These are phyloP conservation scores for Jimgerdemannia flammicorona DNA, from an alignment of 192 early-diverging fungal species.

Conservation along the genomic window DNA sequence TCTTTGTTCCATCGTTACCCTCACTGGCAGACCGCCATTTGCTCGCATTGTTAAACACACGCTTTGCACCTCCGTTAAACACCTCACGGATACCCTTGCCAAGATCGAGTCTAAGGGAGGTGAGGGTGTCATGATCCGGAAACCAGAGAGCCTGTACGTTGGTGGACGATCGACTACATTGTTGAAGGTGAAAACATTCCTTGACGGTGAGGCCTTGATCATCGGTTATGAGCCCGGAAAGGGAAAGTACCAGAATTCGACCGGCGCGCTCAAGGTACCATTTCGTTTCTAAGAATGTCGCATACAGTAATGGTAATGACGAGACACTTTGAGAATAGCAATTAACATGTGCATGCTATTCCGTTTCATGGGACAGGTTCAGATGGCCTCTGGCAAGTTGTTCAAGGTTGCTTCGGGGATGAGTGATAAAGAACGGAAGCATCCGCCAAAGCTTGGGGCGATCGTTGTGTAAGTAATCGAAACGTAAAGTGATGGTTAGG, in stretches of 20 bases:
- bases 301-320: no score
- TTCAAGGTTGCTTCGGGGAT: constrained; percentile 72
- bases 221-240: constrained; percentile 50
- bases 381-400: constrained; percentile 55
- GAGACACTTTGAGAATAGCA: no score
- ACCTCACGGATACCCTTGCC: no score
- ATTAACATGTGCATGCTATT: no score
- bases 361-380: no score
- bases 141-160: constrained; percentile 17
- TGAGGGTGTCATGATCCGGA: constrained; percentile 68
- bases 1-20: no score
- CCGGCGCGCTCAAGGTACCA: constrained; percentile 58
- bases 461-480: constrained; percentile 20
- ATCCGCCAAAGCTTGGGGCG: constrained; percentile 50
- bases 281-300: no score
- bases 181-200: constrained; percentile 69
- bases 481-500: no score
- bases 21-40: constrained; percentile 18
- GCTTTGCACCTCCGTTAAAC: no score
- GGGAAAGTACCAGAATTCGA: constrained; percentile 51
- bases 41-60: constrained; percentile 37
- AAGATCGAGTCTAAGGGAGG: constrained; percentile 53
- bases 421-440: constrained; percentile 47
- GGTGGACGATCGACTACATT: constrained; percentile 46
- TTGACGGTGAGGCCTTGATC: constrained; percentile 70